Evolutionary conservation across 2,329 filamentous ascomycete genomes (phyloP).

Genomic region (Clonostachys rhizophaga): DNA sequence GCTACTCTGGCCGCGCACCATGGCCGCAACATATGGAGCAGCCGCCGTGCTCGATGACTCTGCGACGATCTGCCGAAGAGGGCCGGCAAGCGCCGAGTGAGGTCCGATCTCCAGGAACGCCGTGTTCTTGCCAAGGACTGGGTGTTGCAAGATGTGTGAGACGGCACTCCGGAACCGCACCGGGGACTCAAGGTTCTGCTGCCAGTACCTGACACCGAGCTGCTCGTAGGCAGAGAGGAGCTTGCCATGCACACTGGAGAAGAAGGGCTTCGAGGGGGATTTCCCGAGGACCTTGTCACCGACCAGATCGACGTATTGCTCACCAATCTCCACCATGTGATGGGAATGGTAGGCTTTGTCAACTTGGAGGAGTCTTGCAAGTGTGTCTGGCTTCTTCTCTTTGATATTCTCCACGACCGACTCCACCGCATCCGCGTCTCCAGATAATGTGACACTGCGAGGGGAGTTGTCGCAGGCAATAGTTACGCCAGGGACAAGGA

Average conservation of each 20-base stretch:
- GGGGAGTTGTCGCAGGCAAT: slow-evolving; percentile 33
- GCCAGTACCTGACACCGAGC: slow-evolving; percentile 10
- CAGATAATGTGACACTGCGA: slow-evolving; percentile 25
- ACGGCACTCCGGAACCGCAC: slow-evolving; percentile 8
- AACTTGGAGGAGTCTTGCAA: slow-evolving; percentile 24
- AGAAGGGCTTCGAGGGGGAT: not conserved
- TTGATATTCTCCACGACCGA: slow-evolving; percentile 18
- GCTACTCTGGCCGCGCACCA: not conserved
- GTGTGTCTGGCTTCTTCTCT: slow-evolving; percentile 14
- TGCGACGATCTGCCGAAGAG: slow-evolving; percentile 20
- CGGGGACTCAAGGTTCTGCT: slow-evolving; percentile 11
- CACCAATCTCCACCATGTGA: slow-evolving; percentile 20
- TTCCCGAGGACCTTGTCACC: slow-evolving; percentile 9
- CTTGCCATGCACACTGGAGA: not conserved
- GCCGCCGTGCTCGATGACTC: slow-evolving; percentile 1
- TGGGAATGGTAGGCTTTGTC: slow-evolving; percentile 36
- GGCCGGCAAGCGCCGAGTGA: slow-evolving; percentile 33
- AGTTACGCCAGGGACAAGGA: slow-evolving; percentile 14
- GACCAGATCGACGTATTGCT: slow-evolving; percentile 10
- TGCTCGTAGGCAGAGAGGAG: not conserved
- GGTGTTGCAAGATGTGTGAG: slow-evolving; percentile 3
- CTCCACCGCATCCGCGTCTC: slow-evolving; percentile 16
- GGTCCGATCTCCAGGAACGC: slow-evolving; percentile 25
- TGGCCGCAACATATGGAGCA: slow-evolving; percentile 10
- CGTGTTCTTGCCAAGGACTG: slow-evolving; percentile 12